Evolutionary conservation across 1,284 basidiomycete genomes (phyloP), one percentile per base, ranked within the genome.

Genomic region (Puccinia triticina): DNA sequence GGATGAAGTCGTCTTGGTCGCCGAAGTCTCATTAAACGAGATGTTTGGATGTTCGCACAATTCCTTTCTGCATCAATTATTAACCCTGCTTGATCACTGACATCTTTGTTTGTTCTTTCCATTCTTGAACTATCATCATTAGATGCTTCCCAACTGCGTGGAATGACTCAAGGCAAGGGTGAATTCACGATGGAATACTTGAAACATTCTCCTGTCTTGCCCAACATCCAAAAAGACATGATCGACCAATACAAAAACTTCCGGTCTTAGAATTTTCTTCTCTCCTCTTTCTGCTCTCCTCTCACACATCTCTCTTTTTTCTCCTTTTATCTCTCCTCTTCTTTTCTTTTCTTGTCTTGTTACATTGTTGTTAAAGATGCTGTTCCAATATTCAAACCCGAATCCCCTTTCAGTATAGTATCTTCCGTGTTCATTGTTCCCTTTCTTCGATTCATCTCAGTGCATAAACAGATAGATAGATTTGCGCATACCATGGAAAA

Each of bases 121-220:
- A 26, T 57, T 55, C 8, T 71, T 23, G 12, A 34, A 61, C 11
- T 1, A 55, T 67, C 29, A 26, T 16, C 12, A 55, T 12, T 77
- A 85, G 85, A 96, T 87, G 95, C 94, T 40, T 94, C 92, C 86
- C 93, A 94, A 85, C 89, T 99, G 76, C 91, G 97, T 83, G 96
- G 96, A 7, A 91, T 92, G 84, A 99, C 96, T 0, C 96, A 99
- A 88, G 88, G 87, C 73, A 87, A 86, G 90, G 90, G 92, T 83
- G 94, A 95, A 88, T 96, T 96, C 87, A 94, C 93, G 84, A 98
- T 98, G 95, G 95, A 96, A 88, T 97, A 96, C 88, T 94, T 85
- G 79, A 85, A 83, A 81, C 94, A 98, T 86, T 89, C 91, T 87
- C 93, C 95, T 18, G 95, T 97, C n/a, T 88, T 98, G 85, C 93